Evolutionary conservation across 768 basidiomycete genomes (phyloP).

Genomic region (Gautieria morchelliformis): DNA sequence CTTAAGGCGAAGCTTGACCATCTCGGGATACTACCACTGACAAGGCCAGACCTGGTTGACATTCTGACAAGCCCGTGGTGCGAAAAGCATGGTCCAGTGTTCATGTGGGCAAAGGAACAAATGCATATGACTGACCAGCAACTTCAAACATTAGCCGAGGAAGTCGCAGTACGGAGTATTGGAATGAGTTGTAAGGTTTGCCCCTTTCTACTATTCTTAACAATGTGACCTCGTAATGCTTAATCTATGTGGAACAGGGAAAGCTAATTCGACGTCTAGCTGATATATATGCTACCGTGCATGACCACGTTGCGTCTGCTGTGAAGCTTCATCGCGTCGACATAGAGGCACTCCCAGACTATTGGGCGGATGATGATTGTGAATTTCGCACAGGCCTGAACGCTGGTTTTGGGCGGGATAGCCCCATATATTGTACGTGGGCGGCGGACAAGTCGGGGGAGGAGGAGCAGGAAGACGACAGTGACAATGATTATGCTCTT

Average conservation of each 20-base stretch:
- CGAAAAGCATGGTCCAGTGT: conserved; percentile 41
- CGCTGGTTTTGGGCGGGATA: not conserved
- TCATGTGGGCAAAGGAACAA: conserved; percentile 38
- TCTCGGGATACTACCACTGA: conserved; percentile 46
- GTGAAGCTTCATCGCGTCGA: conserved; percentile 42
- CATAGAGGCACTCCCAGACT: conserved; percentile 46
- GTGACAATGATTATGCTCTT: conserved; percentile 13
- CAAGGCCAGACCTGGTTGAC: conserved; percentile 47
- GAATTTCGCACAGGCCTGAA: conserved; percentile 2
- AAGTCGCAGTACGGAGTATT: conserved; percentile 51
- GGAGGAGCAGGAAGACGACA: conserved; percentile 15
- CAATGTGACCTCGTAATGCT: conserved; percentile 11
- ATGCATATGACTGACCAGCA: conserved; percentile 37
- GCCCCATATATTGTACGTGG: not conserved
- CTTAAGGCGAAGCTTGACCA: conserved; percentile 37
- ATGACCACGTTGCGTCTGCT: conserved; percentile 31
- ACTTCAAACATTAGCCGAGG: conserved; percentile 38
- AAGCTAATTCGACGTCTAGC: conserved; percentile 53
- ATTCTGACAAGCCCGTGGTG: conserved; percentile 63
- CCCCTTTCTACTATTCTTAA: not conserved
- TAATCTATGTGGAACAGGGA: conserved; percentile 34
- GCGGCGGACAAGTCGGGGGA: not conserved
- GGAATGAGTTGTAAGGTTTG: conserved; percentile 45
- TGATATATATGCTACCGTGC: conserved; percentile 36
- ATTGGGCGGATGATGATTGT: conserved; percentile 39